Evolutionary conservation across 371 early-diverging fungal genomes (phyloP), one percentile per base, ranked within the genome.

Genomic region (Parasitella parasitica): DNA sequence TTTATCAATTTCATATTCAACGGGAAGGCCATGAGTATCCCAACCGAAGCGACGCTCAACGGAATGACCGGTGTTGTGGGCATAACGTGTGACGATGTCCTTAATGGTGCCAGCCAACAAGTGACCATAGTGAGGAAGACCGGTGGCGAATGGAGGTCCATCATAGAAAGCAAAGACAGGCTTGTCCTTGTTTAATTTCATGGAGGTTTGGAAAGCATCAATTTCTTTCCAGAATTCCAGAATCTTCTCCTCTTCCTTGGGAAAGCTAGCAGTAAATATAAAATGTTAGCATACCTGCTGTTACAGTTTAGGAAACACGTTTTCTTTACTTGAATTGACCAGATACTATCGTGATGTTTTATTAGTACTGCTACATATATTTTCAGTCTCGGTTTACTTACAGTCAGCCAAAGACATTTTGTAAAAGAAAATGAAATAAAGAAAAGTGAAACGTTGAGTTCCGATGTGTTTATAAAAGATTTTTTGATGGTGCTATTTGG

Each of bases 71-170:
- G 97, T 99, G 77, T 91, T 90, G 71, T 94, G 91, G 41, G 97
- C 99, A 84, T 93, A 99, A 58, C 99, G 89, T 11, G 99, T 99
- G 55, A 99, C 96, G 49, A 97, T 94, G 83, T 99, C 99, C 90
- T 99, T 99, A 83, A 99, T 98, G 64, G 99, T 99, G 69, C 99
- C 99, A 38, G 98, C 96, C 20, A 99, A 89, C 86, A 99, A 89
- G 72, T 99, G 99, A 52, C 99, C 99, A 77, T 99, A 99, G 78
- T 99, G 99, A 46, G 99, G 99, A 67, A 99, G 88, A 51, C 99
- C 99, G 15, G 99, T 99, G 54, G 99, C 99, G 78, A 99, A 99
- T 24, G 99, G 99, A 48, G 99, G 99, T 12, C 99, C 99, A 79
- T 99, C 99, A 78, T 97, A 99, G 83, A 99, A 99, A 24, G 95